Evolutionary conservation across 176 grass and related monocot genomes (phyloP).

Genomic region (Carex cristatella): DNA sequence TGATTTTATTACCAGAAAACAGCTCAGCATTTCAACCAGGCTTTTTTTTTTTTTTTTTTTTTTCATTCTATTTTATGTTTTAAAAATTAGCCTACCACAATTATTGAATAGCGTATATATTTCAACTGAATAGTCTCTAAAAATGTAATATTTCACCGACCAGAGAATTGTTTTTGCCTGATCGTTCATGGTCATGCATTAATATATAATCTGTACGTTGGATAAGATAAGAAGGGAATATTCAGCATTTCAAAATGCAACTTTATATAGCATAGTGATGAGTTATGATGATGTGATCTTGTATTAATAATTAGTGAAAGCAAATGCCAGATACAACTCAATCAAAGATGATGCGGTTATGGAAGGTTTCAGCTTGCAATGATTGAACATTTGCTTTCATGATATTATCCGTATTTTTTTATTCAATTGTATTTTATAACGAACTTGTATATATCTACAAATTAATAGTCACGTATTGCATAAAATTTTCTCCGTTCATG

Average conservation of each 20-base stretch:
- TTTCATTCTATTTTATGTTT: neutral
- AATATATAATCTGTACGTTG: neutral
- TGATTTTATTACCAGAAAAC: conserved; percentile 5
- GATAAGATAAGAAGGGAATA: conserved; percentile 24
- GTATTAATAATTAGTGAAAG: neutral
- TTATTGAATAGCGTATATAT: no score
- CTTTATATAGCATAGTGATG: neutral
- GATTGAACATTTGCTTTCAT: neutral
- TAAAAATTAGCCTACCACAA: no score
- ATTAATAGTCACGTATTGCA: neutral
- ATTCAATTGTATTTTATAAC: neutral
- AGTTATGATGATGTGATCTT: neutral
- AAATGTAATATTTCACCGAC: no score
- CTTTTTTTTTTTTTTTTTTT: neutral
- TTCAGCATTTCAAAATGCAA: neutral
- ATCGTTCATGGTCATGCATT: conserved; percentile 9
- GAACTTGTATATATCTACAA: neutral
- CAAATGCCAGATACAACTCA: neutral
- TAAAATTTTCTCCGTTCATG: neutral
- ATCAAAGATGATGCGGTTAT: neutral
- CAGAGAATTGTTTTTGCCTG: neutral
- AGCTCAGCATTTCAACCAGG: neutral
- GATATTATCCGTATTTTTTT: neutral
- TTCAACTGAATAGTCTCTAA: no score
- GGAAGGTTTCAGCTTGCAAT: conserved; percentile 6